Evolutionary conservation across 192 early-diverging fungal genomes (phyloP), one percentile per base, ranked within the genome.

Genomic region (Backusella parvicylindrica): DNA sequence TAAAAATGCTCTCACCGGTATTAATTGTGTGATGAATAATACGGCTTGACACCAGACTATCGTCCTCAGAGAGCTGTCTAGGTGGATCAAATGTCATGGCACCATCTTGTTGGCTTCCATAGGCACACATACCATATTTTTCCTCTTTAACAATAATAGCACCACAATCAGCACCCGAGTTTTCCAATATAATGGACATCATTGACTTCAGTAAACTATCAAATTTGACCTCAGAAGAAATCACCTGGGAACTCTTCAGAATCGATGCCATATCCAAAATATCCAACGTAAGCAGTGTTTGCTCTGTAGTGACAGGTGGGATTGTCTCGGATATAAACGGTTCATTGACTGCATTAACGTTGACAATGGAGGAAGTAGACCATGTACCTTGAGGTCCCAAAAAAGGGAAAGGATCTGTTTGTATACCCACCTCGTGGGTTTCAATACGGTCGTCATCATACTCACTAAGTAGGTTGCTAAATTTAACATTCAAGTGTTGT

Each of bases 81-180:
- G 79, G 79, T 40, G 79, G 75, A 64, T 80, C 74, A 70, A 80
- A 80, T 30, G 74, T 80, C 50, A 70, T 73, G 28, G 75, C 36
- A 9, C 71, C 71, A 21, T 75, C 74, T 23, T 76, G 74, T 21
- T 75, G 79, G 35, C 73, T 76, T 0, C 79, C 79, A 76, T 76
- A 80, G 5, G 75, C 79, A 72, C 65, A 75, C 18, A 80, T 75
- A 38, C 74, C 74, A 30, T 68, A 80, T 12, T 71, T 66, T 13
- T 80, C 79, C 69, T 76, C 74, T 50, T 80, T 80, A 1, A 80
- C 79, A 70, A 80, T 76, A 68, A 80, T 80, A 2, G 79, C 79
- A 40, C 79, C 79, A 30, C 75, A 72, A 18, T 80, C 79, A 1
- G 79, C 79, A 35, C 74, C 79, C 7, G 74, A 80, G 33, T 80